A percentile compares a stretch with the other conserved stretches of the same genome.
These are phyloP conservation scores for Arachis hypogaea DNA, from an alignment of 306 rosid genomes.

Conservation along the genomic window DNA sequence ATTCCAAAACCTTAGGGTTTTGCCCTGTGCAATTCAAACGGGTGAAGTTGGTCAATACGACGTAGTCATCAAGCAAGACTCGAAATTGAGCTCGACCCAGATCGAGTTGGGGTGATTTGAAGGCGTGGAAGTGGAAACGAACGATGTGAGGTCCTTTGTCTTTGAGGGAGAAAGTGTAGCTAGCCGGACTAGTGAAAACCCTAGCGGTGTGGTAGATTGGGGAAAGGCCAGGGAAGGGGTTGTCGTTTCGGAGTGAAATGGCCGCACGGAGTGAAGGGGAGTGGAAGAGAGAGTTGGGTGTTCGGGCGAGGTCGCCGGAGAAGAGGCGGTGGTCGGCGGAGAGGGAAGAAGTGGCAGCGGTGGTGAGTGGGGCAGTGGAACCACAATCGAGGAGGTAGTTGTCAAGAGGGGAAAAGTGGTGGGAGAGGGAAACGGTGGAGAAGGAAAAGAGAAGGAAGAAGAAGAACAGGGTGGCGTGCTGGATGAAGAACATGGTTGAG, in stretches of 20 bases:
- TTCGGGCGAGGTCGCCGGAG: conserved; percentile 50
- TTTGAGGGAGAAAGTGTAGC: conserved; percentile 59
- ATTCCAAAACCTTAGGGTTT: conserved; percentile 62
- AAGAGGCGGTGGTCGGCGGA: conserved; percentile 61
- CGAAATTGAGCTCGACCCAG: conserved; percentile 59
- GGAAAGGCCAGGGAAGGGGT: conserved; percentile 46
- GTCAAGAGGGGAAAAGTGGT: conserved; percentile 72
- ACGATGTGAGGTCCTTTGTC: conserved; percentile 75
- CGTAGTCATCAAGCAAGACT: conserved; percentile 49
- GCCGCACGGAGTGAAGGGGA: conserved; percentile 39
- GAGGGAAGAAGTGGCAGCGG: conserved; percentile 14
- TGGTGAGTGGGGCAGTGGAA: conserved; percentile 46
- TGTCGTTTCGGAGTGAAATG: conserved; percentile 48
- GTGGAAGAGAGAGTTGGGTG: conserved; percentile 29
- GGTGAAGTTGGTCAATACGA: conserved; percentile 40
- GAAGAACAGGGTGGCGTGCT: not conserved
- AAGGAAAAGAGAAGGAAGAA: conserved; percentile 29
- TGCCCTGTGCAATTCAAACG: conserved; percentile 5
- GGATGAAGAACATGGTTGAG: conserved; percentile 21
- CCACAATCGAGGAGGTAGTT: conserved; percentile 87
- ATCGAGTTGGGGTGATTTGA: conserved; percentile 52
- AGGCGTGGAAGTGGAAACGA: conserved; percentile 72
- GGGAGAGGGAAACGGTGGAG: conserved; percentile 40
- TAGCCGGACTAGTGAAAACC: conserved; percentile 64
- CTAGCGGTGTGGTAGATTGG: conserved; percentile 71